phyloP scores from a whole-genome alignment of 352 stramenopile genomes.

The Bremia lactucae region DNA sequence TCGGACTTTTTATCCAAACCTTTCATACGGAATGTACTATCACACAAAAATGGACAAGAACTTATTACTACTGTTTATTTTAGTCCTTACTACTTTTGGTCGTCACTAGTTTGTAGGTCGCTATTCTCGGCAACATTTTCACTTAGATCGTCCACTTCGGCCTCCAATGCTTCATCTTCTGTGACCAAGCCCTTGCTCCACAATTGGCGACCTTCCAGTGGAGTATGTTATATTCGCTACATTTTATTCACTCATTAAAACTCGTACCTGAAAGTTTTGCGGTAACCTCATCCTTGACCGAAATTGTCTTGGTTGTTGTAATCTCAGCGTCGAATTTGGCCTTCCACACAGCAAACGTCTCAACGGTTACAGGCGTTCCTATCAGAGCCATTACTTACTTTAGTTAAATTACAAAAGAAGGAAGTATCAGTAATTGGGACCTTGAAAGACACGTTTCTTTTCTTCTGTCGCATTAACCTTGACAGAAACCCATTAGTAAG shows the following conservation, averaged over 20 bases:
- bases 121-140: constrained; percentile 31
- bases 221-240: not conserved
- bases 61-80: constrained; percentile 12
- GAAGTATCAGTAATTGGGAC: constrained; percentile 2
- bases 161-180: constrained; percentile 36
- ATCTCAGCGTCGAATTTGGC: constrained; percentile 65
- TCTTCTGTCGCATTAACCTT: constrained; percentile 23
- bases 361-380: constrained; percentile 74
- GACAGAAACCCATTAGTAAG: constrained; percentile 3
- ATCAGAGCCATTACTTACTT: constrained; percentile 3
- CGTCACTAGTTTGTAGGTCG: constrained; percentile 22
- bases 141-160: constrained; percentile 32
- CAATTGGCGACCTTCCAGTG: constrained; percentile 36
- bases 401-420: not conserved
- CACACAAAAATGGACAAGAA: constrained; percentile 10
- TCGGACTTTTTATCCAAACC: not conserved
- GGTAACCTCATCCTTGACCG: constrained; percentile 52
- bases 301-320: constrained; percentile 28
- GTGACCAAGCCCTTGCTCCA: constrained; percentile 70
- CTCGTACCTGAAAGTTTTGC: constrained; percentile 63
- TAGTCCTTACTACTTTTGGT: constrained; percentile 14
- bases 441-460: constrained; percentile 21
- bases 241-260: not conserved
- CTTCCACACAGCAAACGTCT: constrained; percentile 65
- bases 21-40: constrained; percentile 3